Base-by-base conservation (phyloP, 2,329 filamentous ascomycete species). In the Nectriaceae sp. region DNA sequence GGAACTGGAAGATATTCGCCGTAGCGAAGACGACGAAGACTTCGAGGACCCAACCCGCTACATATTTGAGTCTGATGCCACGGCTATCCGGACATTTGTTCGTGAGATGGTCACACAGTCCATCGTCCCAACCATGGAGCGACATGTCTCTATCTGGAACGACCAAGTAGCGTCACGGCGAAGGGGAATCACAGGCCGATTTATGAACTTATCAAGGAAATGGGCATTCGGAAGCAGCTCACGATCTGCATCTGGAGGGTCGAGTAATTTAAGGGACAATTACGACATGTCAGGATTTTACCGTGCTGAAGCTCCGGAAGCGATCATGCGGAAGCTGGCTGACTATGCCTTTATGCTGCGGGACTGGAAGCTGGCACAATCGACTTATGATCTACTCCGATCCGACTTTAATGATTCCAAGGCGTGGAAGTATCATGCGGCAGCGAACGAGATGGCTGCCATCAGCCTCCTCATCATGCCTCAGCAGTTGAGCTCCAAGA, bases 301-400 rank as follows among this genome's bases (percentile, higher is more conserved):
- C 69, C 79, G 82, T 21, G 87, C 90, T 1, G 90, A 96, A 53
- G 76, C 88, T 0, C 85, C 91, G 0, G 95, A 99, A 73, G 92
- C 93, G 3, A 81, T 94, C 42, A 89, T 99, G 83, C 86, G 94
- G 29, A 96, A 95, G 65, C 75, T 99, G 41, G 94, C 90, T 37
- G 94, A 99, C 66, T 97, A 93, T 70, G 87, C 91, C 11, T 96
- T 99, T 64, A 97, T 99, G 92, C 79, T 99, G 31, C 84, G 94
- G 24, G 95, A 99, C 69, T 99, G 88, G 84, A 97, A 95, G 69
- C 75, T 99, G 29, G 90, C 94, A 10, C 83, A 94, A 59, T 91
- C 88, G 11, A 96, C 90, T 0, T 99, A 97, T 66, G 93, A 99
- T 48, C 80, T 99, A 4, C 73, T 99, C 8, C 84, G 90, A 44